Evolutionary conservation across 176 grass and related monocot species (phyloP), one percentile per base, ranked within the genome.

Genomic region (Themeda triandra): DNA sequence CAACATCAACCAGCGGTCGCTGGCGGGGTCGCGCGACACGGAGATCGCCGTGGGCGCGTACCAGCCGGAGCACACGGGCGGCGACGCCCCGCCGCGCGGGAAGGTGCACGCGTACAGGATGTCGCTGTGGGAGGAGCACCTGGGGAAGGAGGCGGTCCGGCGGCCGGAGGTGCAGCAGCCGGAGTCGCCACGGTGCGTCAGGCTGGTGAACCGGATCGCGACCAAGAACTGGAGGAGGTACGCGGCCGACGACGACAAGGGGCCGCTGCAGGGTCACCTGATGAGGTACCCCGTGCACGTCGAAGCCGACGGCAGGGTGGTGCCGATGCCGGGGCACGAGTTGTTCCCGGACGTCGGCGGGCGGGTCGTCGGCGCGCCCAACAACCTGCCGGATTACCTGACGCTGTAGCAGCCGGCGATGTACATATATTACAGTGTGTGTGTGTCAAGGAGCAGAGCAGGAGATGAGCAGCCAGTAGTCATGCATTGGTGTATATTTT

Each of bases 1-100:
- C 27, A 98, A 98, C 70, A 89, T 98, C 75, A 98, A 98, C 87
- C 96, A 93, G 89, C 87, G 93, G 1, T 98, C 96, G 18, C 87
- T 93, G 21, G 80, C 79, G 19, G 96, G 93, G 21, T 90, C 89
- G 10, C 90, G 96, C 54, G 96, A 98, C 83, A 98, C 93, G 19
- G 93, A 98, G 86, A 88, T 98, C 73, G 93, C 89, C 53, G 89
- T 98, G 77, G 96, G 96, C 80, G 87, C 80, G 0, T 95, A 93
- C 83, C 96, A 98, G 69, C 96, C 96, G 6, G 63, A 83, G 56
- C 69, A 82, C 59, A 25, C 75, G 30, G 13, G 28, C 40, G 35
- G 32, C 5, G 64, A 17, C 5, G 1, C 68, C 68, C 69, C 82
- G 9, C 37, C 87, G 9, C 37, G 32, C 12, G 96, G 96, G 6